phyloP scores from a whole-genome alignment of 371 early-diverging fungal species.

The Apophysomyces variabilis region DNA sequence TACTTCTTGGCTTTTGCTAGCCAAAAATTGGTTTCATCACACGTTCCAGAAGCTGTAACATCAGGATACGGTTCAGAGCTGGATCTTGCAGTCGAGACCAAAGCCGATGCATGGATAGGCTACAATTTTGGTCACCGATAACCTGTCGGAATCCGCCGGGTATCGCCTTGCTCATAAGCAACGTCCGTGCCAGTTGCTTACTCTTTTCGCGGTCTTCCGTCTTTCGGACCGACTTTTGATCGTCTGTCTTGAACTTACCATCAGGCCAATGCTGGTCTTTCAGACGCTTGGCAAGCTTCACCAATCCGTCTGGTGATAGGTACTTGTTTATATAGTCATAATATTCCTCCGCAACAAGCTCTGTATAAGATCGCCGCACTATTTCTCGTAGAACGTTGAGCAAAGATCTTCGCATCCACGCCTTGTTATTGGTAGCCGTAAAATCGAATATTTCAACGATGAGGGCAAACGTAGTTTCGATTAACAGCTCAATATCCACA shows the following conservation, averaged over 20 bases:
- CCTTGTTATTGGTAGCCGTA: slow-evolving; percentile 48
- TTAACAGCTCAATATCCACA: slow-evolving; percentile 49
- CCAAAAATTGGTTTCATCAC: slow-evolving; percentile 34
- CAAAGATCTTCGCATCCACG: slow-evolving; percentile 51
- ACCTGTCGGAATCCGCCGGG: slow-evolving; percentile 48
- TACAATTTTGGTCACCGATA: slow-evolving; percentile 54
- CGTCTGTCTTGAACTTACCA: slow-evolving; percentile 24
- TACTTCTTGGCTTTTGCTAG: not conserved
- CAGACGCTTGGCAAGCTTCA: slow-evolving; percentile 25
- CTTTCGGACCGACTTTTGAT: slow-evolving; percentile 17
- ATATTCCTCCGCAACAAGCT: slow-evolving; percentile 47
- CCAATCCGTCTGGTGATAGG: slow-evolving; percentile 42
- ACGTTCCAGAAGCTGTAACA: slow-evolving; percentile 49
- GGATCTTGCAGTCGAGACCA: slow-evolving; percentile 48
- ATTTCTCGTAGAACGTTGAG: slow-evolving; percentile 49
- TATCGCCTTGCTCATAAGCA: slow-evolving; percentile 41
- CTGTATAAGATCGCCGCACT: slow-evolving; percentile 51
- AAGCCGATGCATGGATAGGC: slow-evolving; percentile 51
- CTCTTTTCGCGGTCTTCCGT: slow-evolving; percentile 39
- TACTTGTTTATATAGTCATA: slow-evolving; percentile 39
- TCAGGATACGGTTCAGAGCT: slow-evolving; percentile 43
- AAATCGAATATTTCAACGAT: slow-evolving; percentile 53
- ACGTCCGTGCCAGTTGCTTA: slow-evolving; percentile 27
- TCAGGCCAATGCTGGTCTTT: slow-evolving; percentile 48
- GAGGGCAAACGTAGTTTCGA: slow-evolving; percentile 53